These are phyloP conservation scores for Pythium rishiriense DNA, from an alignment of 352 stramenopile genomes.

Conservation along the genomic window DNA sequence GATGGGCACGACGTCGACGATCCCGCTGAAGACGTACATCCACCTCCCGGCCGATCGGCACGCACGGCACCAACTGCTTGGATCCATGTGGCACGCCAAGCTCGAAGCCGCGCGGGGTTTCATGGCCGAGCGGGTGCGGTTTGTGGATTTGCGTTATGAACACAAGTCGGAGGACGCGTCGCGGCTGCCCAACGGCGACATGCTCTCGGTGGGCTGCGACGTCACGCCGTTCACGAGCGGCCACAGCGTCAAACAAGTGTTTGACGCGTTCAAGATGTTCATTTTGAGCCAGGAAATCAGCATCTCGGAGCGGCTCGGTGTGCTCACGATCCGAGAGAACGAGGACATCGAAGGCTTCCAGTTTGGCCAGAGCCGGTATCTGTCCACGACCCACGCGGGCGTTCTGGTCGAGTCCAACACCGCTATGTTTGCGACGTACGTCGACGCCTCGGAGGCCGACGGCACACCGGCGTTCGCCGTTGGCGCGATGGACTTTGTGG, in stretches of 20 bases:
- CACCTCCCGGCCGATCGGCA: constrained; percentile 9
- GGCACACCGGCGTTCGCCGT: constrained; percentile 7
- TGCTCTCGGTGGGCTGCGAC: constrained; percentile 16
- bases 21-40: constrained; percentile 20
- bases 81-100: constrained; percentile 2
- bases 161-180: constrained; percentile 12
- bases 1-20: constrained; percentile 5
- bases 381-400: constrained; percentile 2
- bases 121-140: constrained; percentile 18
- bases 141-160: constrained; percentile 8
- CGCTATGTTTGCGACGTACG: constrained; percentile 18
- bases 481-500: constrained; percentile 17
- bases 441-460: background rate
- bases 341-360: constrained; percentile 17
- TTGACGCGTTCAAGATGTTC: constrained; percentile 19
- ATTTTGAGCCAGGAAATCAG: constrained; percentile 25
- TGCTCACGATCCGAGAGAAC: constrained; percentile 27
- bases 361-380: constrained; percentile 17
- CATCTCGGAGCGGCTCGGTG: constrained; percentile 24
- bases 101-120: constrained; percentile 18
- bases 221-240: constrained; percentile 15
- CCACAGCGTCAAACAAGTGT: constrained; percentile 28
- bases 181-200: constrained; percentile 11
- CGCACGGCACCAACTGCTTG: background rate
- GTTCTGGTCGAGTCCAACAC: constrained; percentile 24